Evolutionary conservation across 805 yeast species (phyloP), one percentile per base, ranked within the genome.

Genomic region (Ogataea pignaliae): DNA sequence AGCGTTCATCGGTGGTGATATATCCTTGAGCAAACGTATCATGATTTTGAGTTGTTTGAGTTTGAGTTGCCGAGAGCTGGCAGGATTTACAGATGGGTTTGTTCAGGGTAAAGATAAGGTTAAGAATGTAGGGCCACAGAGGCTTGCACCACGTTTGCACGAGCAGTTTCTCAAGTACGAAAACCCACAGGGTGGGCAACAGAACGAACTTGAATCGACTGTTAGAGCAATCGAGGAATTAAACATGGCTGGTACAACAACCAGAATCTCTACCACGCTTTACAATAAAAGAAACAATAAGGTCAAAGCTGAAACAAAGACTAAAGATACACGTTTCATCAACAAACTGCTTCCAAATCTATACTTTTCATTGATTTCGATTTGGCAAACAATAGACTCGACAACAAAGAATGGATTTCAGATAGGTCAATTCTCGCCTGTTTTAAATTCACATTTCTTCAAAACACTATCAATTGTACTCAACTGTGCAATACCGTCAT

Each of bases 1-100:
- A 26, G 60, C 82, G 14, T 65, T 89, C 14, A 66, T 78, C 31
- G 70, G 74, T 0, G 89, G 90, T 0, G 99, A 91, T 56, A 79
- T 84, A 48, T 88, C 96, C 0, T 60, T 93, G 15, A 93, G 85
- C 48, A 90, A 83, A 47, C 64, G 98, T 39, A 70, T 90, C 65
- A 65, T 77, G 28, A 69, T 90, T 9, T 61, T 93, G 15, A 78
- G 90, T 4, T 67, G 86, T 0, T 57, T 88, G 11, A 83, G 90
- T 0, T 64, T 89, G 18, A 77, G 86, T 3, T 88, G 89, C 0
- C 64, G 96, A 47, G 88, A 85, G 50, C 68, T 89, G 10, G 68
- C 84, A 36, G 91, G 89, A 0, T 60, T 70, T 29, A 70, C 73
- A 4, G 91, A 83, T 57, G 69, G 59, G 0, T 71, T 71, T n/a